Conservation (phyloP, 2,329 filamentous ascomycete species). For the Trichoderma sp. region DNA sequence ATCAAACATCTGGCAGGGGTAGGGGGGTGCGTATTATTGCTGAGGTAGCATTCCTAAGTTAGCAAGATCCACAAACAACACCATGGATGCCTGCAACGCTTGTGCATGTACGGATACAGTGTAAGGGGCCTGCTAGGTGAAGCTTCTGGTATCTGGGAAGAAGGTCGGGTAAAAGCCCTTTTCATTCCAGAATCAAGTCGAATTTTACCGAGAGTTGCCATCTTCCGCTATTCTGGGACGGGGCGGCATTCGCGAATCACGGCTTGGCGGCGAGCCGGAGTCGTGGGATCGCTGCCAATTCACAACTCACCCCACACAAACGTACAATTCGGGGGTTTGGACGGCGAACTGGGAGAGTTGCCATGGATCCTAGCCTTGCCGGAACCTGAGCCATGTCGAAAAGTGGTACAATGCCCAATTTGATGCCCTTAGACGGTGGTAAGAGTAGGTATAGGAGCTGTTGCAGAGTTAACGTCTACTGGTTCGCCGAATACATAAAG, state of each 20-base stretch:
- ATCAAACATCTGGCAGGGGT: not conserved
- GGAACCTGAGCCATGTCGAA: not conserved
- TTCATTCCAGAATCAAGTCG: not conserved
- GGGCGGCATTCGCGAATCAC: not conserved
- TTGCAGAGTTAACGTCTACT: not conserved
- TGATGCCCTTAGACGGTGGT: not conserved
- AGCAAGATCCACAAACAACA: not conserved
- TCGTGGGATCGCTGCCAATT: not conserved
- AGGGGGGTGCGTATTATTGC: not conserved
- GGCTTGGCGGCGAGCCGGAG: not conserved
- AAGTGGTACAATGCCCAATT: not conserved
- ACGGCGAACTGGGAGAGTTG: not conserved
- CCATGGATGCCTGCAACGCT: not conserved
- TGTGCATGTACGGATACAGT: not conserved
- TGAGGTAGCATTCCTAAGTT: not conserved
- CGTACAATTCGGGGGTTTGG: not conserved
- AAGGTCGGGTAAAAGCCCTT: not conserved
- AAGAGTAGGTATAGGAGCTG: not conserved
- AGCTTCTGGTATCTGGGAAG: not conserved
- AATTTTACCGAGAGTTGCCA: not conserved
- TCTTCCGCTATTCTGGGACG: not conserved
- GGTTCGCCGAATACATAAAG: slow-evolving; percentile 7
- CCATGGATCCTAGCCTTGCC: not conserved
- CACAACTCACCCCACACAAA: slow-evolving; percentile 5
- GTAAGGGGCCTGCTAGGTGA: not conserved